phyloP scores from a whole-genome alignment of 805 yeast genomes.

The Candida stauntonica region DNA sequence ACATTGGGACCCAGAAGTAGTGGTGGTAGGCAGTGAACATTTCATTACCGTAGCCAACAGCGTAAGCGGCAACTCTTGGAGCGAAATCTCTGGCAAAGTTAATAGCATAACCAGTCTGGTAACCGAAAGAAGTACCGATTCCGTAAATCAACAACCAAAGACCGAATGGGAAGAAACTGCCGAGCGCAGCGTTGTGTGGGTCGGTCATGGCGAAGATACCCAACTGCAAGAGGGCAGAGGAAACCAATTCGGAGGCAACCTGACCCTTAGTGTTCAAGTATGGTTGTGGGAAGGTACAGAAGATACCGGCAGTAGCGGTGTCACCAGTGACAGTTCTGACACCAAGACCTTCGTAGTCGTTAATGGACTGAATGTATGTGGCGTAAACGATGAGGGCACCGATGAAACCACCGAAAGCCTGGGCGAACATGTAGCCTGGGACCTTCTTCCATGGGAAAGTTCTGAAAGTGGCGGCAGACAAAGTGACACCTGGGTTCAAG shows the following conservation, averaged over 20 bases:
- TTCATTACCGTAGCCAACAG: constrained; percentile 42
- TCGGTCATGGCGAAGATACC: constrained; percentile 49
- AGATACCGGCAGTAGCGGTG: constrained; percentile 38
- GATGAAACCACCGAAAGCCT: constrained; percentile 43
- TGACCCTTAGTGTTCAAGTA: constrained; percentile 40
- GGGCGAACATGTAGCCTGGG: constrained; percentile 42
- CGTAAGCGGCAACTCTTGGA: constrained; percentile 45
- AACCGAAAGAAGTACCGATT: constrained; percentile 45
- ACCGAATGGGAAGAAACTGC: constrained; percentile 44
- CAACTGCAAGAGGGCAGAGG: constrained; percentile 41
- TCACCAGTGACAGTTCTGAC: constrained; percentile 22
- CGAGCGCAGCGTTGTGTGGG: constrained; percentile 43
- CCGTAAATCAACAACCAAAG: constrained; percentile 41
- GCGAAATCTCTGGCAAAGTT: constrained; percentile 53
- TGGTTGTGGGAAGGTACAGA: constrained; percentile 41
- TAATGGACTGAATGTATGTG: constrained; percentile 37
- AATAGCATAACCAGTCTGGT: constrained; percentile 51
- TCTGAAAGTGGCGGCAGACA: constrained; percentile 43
- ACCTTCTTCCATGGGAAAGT: constrained; percentile 48
- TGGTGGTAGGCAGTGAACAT: constrained; percentile 37
- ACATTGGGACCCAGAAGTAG: constrained; percentile 51
- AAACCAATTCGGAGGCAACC: constrained; percentile 43
- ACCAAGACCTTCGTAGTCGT: constrained; percentile 33
- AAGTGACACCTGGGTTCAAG: constrained; percentile 49
- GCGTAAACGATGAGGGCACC: constrained; percentile 46